These are phyloP conservation scores for Tephrocybe sp. DNA, from an alignment of 768 basidiomycete genomes.

Conservation along the genomic window DNA sequence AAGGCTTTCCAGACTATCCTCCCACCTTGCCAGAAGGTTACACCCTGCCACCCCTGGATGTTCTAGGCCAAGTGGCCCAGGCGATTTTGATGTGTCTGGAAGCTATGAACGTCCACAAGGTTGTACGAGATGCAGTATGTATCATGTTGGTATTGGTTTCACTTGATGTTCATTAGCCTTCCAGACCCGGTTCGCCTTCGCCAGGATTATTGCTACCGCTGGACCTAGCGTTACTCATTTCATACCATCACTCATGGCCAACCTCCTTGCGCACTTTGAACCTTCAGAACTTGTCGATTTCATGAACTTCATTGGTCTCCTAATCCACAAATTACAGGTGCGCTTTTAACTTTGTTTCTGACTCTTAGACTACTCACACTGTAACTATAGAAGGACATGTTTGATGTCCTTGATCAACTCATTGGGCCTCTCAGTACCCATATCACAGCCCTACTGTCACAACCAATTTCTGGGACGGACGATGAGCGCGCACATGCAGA, in stretches of 20 bases:
- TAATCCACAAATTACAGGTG: constrained; percentile 92
- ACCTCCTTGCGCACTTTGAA: constrained; percentile 90
- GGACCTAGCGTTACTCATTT: constrained; percentile 84
- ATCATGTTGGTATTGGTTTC: neutral
- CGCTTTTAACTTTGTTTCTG: constrained; percentile 10
- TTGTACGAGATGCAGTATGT: constrained; percentile 90
- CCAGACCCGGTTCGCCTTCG: constrained; percentile 91
- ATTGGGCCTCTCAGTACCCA: constrained; percentile 85
- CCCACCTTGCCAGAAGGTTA: constrained; percentile 65
- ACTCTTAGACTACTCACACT: constrained; percentile 2
- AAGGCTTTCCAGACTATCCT: constrained; percentile 94
- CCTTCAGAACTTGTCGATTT: constrained; percentile 93
- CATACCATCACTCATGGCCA: constrained; percentile 86
- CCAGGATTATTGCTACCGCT: constrained; percentile 80
- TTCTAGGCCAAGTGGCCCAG: constrained; percentile 85
- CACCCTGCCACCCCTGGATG: constrained; percentile 67
- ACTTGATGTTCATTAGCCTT: constrained; percentile 6
- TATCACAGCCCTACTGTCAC: constrained; percentile 75
- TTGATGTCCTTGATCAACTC: constrained; percentile 86
- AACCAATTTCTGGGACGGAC: constrained; percentile 84
- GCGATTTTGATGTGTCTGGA: constrained; percentile 86
- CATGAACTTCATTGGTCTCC: constrained; percentile 89
- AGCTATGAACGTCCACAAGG: constrained; percentile 82
- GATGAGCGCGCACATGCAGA: constrained; percentile 76
- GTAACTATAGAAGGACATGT: constrained; percentile 70